These are phyloP conservation scores for Parmelia sp. DNA, from an alignment of 495 filamentous ascomycete species.

Conservation along the genomic window DNA sequence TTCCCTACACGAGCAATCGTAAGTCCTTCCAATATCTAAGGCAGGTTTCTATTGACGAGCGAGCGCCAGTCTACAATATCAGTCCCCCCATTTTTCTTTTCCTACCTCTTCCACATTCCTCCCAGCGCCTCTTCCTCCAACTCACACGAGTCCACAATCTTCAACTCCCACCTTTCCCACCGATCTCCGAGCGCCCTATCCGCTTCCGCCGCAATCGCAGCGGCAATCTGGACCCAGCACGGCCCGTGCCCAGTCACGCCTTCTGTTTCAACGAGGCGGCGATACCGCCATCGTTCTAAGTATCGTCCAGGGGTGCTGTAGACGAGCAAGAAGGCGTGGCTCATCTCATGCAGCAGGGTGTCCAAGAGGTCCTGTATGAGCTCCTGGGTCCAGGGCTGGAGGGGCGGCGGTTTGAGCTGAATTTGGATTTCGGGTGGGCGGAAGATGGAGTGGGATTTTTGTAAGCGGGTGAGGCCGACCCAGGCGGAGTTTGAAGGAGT, in stretches of 20 bases:
- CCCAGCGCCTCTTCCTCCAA: background rate
- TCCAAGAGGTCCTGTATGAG: background rate
- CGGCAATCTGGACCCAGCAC: background rate
- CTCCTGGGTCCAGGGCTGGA: background rate
- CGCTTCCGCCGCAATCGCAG: background rate
- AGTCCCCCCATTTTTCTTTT: too few species aligned
- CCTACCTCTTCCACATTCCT: too few species aligned
- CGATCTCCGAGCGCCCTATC: background rate
- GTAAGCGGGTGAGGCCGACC: background rate
- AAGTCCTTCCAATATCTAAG: too few species aligned
- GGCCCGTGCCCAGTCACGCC: background rate
- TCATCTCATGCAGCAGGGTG: conserved; percentile 3
- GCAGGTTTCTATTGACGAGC: background rate
- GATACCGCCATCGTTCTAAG: background rate
- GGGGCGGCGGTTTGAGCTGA: background rate
- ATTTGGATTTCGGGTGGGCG: background rate
- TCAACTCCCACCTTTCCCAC: background rate
- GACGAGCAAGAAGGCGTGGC: background rate
- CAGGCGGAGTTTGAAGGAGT: background rate
- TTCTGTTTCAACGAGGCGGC: background rate
- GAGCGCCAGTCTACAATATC: background rate
- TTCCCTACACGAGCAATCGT: too few species aligned
- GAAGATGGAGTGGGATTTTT: too few species aligned
- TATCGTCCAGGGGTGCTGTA: background rate
- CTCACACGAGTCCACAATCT: background rate